Base-by-base conservation (phyloP, 2,329 filamentous ascomycete genomes). In the Aspergillus pseudoterreus region DNA sequence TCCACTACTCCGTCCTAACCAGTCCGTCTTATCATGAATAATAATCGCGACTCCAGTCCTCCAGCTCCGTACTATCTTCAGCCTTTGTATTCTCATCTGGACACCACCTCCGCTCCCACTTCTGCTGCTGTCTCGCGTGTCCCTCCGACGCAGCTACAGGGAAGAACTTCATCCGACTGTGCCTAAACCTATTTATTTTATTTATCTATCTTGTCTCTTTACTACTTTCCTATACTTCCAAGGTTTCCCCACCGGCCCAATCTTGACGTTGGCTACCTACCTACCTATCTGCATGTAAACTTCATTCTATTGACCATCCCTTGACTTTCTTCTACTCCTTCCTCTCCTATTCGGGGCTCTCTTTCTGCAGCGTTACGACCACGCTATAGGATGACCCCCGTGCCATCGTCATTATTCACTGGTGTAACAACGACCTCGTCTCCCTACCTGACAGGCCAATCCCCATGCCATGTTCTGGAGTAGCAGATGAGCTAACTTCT, bases 401-500 rank as follows among this genome's bases (percentile, higher is more conserved):
- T 68, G 66, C 69, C 66, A 68, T 70, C 59, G 58, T 62, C 62
- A 54, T 52, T 52, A 54, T 52, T 52, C 61, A 57, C 56, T 66
- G 63, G 66, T 69, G 67, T 70, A 69, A 69, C 67, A 53, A 60
- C 53, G 51, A 51, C 51, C 59, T 56, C 52, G 50, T 57, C 62
- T 65, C 52, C 63, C 60, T 61, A 64, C 56, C 63, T 63, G 61
- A 66, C 59, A 56, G 59, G 55, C 55, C 55, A 61, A 60, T 62
- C 52, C 57, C 47, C 60, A 55, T 60, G 60, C 60, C 58, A 59
- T 52, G 47, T 54, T 56, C 57, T 62, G 59, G 58, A 63, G 62
- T 64, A 64, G 62, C 66, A 63, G 63, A 58, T 61, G 62, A 63
- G 62, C 67, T 69, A 66, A 67, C 61, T 59, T 63, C 60, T 57